Percentiles rank a stretch among this genome's conserved stretches.
These are phyloP conservation scores for Pseudocercospora macadamiae DNA, from an alignment of 2,329 filamentous ascomycete genomes.

Conservation along the genomic window DNA sequence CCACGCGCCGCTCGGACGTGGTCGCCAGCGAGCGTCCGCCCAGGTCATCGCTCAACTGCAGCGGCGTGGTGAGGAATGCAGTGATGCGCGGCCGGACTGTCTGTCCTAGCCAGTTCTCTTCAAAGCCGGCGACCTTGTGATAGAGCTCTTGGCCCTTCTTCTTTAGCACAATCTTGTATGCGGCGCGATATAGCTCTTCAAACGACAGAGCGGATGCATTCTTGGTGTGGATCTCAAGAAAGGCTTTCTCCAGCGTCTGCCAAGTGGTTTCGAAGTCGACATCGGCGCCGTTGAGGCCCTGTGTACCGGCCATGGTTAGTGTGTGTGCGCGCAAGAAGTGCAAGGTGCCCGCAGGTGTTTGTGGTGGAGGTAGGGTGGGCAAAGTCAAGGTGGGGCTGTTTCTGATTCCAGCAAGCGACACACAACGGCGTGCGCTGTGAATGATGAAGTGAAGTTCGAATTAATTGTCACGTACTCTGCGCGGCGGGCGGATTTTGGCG, in stretches of 20 bases:
- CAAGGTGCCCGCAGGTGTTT: no score
- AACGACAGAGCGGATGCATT: conserved; percentile 90
- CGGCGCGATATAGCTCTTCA: conserved; percentile 90
- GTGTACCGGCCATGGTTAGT: conserved; percentile 14
- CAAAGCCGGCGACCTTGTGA: conserved; percentile 75
- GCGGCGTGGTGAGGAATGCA: conserved; percentile 68
- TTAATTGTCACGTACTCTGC: conserved; percentile 59
- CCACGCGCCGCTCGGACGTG: conserved; percentile 75
- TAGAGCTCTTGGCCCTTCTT: conserved; percentile 85
- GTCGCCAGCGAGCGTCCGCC: conserved; percentile 53
- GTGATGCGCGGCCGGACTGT: conserved; percentile 73
- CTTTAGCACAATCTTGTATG: conserved; percentile 90
- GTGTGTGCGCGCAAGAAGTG: not conserved
- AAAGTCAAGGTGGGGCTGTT: conserved; percentile 45
- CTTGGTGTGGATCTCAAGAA: conserved; percentile 87
- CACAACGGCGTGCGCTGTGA: not conserved
- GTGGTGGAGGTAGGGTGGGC: not conserved
- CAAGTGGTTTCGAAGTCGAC: conserved; percentile 87
- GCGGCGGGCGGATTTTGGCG: conserved; percentile 68
- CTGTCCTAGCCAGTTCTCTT: conserved; percentile 76
- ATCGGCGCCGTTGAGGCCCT: conserved; percentile 64
- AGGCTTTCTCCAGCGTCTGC: conserved; percentile 73
- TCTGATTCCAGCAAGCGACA: conserved; percentile 41
- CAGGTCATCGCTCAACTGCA: conserved; percentile 56
- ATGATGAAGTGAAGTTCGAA: conserved; percentile 10